Conservation (phyloP, 495 filamentous ascomycete genomes). For the Penicillium fimorum region DNA sequence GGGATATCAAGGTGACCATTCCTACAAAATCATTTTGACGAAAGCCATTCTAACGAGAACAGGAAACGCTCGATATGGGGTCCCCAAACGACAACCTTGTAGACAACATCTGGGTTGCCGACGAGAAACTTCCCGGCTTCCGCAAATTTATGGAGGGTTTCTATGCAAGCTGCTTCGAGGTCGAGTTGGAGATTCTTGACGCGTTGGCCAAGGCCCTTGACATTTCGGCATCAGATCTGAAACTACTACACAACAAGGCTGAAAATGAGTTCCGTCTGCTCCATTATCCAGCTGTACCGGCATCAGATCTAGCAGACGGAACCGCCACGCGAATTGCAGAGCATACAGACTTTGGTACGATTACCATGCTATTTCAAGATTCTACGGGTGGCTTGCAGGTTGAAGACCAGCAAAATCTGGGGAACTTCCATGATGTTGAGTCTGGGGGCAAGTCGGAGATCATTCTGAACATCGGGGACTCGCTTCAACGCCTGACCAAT, state of each 20-base stretch:
- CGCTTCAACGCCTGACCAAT: conserved; percentile 61
- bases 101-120: conserved; percentile 58
- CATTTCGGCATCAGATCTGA: conserved; percentile 46
- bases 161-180: conserved; percentile 35
- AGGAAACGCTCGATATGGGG: conserved; percentile 65
- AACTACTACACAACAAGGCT: conserved; percentile 42
- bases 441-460: conserved; percentile 50
- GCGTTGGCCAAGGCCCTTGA: conserved; percentile 44
- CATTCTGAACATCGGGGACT: conserved; percentile 66
- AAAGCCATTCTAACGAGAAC: background rate
- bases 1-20: conserved; percentile 27
- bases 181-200: conserved; percentile 45
- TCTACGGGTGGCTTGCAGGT: conserved; percentile 44
- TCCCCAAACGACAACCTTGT: conserved; percentile 43
- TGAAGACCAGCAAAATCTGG: conserved; percentile 34
- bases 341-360: conserved; percentile 48
- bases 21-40: background rate
- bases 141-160: conserved; percentile 55
- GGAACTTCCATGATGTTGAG: conserved; percentile 44
- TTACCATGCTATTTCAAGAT: conserved; percentile 54
- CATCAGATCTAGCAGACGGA: conserved; percentile 22
- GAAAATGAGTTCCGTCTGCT: conserved; percentile 51
- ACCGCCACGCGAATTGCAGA: conserved; percentile 33
- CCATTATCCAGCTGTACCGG: conserved; percentile 38
- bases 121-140: conserved; percentile 58